phyloP scores from a whole-genome alignment of 2,329 filamentous ascomycete genomes.

The Penicillium sp. region DNA sequence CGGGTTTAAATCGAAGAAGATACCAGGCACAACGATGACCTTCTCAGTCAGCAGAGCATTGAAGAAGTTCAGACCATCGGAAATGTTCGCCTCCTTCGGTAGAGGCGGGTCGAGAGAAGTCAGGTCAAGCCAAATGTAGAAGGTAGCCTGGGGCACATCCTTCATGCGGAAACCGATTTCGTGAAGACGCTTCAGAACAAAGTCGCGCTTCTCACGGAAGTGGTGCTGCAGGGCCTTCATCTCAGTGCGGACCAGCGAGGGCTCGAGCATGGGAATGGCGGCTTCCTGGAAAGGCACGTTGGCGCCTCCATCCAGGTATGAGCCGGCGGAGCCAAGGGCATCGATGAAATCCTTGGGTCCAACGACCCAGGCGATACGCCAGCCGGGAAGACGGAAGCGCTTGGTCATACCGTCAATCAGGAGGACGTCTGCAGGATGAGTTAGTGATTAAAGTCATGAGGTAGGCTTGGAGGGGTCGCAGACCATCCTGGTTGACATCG shows the following conservation, averaged over 20 bases:
- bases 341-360: constrained; percentile 96
- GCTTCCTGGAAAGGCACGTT: constrained; percentile 96
- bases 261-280: constrained; percentile 89
- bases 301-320: constrained; percentile 90
- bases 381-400: constrained; percentile 91
- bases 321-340: constrained; percentile 87
- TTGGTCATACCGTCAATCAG: constrained; percentile 96
- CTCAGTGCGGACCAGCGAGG: constrained; percentile 72
- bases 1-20: constrained; percentile 97
- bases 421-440: constrained; percentile 63
- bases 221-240: constrained; percentile 87
- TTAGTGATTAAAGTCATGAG: constrained; percentile 4
- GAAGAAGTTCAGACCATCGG: constrained; percentile 96
- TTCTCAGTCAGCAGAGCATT: constrained; percentile 88
- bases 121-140: constrained; percentile 80
- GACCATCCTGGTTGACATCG: constrained; percentile 75
- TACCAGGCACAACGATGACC: constrained; percentile 93
- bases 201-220: constrained; percentile 92
- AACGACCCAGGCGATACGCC: constrained; percentile 94
- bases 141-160: constrained; percentile 84
- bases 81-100: constrained; percentile 65
- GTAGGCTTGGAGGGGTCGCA: constrained; percentile 2
- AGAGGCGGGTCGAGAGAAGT: constrained; percentile 50
- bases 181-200: constrained; percentile 73
- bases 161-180: constrained; percentile 86